Evolutionary conservation across 2,329 filamentous ascomycete species (phyloP).

Genomic region (Fusarium armeniacum): DNA sequence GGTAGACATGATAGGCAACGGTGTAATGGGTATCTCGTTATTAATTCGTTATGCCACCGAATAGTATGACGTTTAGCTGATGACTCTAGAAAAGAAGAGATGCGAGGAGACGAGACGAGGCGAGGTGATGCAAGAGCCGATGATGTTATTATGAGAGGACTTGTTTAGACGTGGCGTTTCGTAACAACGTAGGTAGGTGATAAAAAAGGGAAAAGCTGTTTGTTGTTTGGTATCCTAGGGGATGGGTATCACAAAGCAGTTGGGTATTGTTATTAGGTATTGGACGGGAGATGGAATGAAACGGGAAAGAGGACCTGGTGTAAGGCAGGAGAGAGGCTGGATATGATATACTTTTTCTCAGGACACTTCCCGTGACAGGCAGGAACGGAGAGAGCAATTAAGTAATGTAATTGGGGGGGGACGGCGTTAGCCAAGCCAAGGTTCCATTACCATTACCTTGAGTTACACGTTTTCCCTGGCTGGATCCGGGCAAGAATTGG

Average conservation of each 20-base stretch:
- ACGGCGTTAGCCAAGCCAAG: slow-evolving; percentile 13
- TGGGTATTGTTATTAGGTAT: slow-evolving; percentile 34
- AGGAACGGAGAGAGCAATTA: slow-evolving; percentile 30
- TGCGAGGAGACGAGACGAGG: slow-evolving; percentile 11
- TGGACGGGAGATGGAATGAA: slow-evolving; percentile 31
- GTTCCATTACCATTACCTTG: slow-evolving; percentile 23
- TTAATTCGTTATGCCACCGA: slow-evolving; percentile 33
- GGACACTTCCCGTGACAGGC: slow-evolving; percentile 32
- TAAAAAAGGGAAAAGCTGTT: slow-evolving; percentile 36
- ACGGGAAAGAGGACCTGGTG: slow-evolving; percentile 14
- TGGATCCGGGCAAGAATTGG: slow-evolving; percentile 41
- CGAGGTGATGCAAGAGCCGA: slow-evolving; percentile 9
- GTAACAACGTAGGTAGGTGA: slow-evolving; percentile 22
- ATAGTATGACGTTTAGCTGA: slow-evolving; percentile 15
- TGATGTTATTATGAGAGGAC: slow-evolving; percentile 26
- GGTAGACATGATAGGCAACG: slow-evolving; percentile 53
- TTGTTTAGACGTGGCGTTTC: slow-evolving; percentile 13
- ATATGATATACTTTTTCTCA: slow-evolving; percentile 50
- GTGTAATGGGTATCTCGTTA: slow-evolving; percentile 32
- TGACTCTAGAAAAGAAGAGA: slow-evolving; percentile 17
- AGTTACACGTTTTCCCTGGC: slow-evolving; percentile 34
- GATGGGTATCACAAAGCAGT: slow-evolving; percentile 53
- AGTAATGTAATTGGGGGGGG: slow-evolving; percentile 15
- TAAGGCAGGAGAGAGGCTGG: slow-evolving; percentile 31
- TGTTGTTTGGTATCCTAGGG: slow-evolving; percentile 42